These are phyloP conservation scores for Umbelopsis ramanniana DNA, from an alignment of 192 early-diverging fungal genomes.

Conservation along the genomic window DNA sequence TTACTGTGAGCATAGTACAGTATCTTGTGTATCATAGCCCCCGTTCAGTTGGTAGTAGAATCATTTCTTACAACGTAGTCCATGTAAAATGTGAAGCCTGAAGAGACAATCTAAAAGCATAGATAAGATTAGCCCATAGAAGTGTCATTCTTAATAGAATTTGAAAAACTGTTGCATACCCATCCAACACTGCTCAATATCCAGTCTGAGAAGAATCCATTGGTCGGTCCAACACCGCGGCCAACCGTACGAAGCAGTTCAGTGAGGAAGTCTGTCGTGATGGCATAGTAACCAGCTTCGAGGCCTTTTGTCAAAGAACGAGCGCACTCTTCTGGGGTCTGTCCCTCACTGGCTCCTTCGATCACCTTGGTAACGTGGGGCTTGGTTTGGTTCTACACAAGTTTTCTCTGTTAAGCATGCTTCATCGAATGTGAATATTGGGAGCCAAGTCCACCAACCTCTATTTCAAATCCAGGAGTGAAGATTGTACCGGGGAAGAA, in stretches of 20 bases:
- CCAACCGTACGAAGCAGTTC: conserved; percentile 32
- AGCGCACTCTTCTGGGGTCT: conserved; percentile 66
- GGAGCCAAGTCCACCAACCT: conserved; percentile 38
- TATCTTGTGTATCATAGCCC: neutral
- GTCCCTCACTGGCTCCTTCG: conserved; percentile 64
- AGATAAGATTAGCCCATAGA: neutral
- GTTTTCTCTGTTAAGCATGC: neutral
- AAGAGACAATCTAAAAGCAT: conserved; percentile 19
- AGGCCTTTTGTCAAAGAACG: conserved; percentile 50
- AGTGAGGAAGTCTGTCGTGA: conserved; percentile 34
- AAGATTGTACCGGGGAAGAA: conserved; percentile 75
- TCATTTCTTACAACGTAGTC: conserved; percentile 34
- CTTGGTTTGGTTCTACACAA: conserved; percentile 67
- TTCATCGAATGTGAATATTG: neutral
- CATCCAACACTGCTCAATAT: conserved; percentile 34
- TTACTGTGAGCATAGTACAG: neutral
- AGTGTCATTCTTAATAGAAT: neutral
- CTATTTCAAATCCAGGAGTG: conserved; percentile 69
- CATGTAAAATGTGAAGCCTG: conserved; percentile 39
- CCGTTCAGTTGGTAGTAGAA: neutral
- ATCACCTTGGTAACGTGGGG: conserved; percentile 70
- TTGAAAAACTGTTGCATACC: conserved; percentile 9
- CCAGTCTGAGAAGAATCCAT: conserved; percentile 38
- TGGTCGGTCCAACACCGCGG: conserved; percentile 40
- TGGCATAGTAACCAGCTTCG: conserved; percentile 37